These are phyloP conservation scores for Apiotrichum veenhuisii DNA, from an alignment of 1,284 basidiomycete species.

Conservation along the genomic window DNA sequence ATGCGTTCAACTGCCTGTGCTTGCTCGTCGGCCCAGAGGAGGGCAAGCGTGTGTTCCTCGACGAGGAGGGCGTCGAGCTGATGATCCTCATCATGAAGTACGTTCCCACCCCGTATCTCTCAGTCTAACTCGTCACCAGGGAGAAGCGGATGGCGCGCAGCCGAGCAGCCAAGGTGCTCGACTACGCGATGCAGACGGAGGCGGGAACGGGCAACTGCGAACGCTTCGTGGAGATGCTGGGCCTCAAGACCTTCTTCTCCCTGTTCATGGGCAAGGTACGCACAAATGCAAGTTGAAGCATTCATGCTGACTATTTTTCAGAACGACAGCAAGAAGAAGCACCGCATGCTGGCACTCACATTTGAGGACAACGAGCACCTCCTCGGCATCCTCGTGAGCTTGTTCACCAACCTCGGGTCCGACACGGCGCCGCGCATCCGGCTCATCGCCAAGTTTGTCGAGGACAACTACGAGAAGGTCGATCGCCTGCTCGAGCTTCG, in stretches of 20 bases:
- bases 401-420: conserved; percentile 83
- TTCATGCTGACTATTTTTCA: conserved; percentile 9
- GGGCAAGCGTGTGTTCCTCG: conserved; percentile 75
- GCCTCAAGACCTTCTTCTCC: conserved; percentile 83
- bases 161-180: conserved; percentile 81
- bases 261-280: conserved; percentile 88
- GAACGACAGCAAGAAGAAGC: conserved; percentile 57
- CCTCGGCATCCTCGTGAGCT: conserved; percentile 78
- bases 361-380: conserved; percentile 83
- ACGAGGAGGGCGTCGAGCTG: conserved; percentile 90
- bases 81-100: conserved; percentile 96
- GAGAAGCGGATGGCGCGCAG: conserved; percentile 76
- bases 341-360: conserved; percentile 56
- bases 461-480: conserved; percentile 83
- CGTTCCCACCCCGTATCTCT: conserved; percentile 27
- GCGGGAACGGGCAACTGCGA: conserved; percentile 73
- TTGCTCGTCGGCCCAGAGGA: conserved; percentile 69
- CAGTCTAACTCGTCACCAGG: conserved; percentile 50
- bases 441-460: conserved; percentile 88
- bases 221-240: conserved; percentile 79
- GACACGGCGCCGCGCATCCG: conserved; percentile 78
- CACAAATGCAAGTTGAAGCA: not conserved
- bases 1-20: conserved; percentile 84
- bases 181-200: conserved; percentile 81
- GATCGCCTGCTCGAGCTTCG: conserved; percentile 88